Conservation (phyloP, 2,329 filamentous ascomycete genomes). For the Fusarium marasasianum region DNA sequence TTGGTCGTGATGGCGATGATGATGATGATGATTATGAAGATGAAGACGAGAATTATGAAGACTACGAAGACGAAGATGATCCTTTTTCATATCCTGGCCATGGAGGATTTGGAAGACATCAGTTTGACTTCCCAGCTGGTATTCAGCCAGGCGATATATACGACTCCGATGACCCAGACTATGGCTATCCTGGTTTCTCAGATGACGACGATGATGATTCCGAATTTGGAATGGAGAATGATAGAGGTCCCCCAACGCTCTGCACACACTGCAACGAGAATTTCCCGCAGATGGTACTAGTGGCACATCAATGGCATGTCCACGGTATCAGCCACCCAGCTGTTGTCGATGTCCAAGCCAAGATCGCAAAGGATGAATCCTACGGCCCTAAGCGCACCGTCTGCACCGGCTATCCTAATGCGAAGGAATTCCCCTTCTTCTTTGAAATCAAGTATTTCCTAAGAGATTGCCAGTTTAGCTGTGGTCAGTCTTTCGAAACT, state of each 20-base stretch:
- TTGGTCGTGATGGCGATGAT: neutral
- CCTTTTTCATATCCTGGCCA: neutral
- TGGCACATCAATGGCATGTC: neutral
- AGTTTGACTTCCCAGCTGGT: neutral
- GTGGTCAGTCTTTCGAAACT: neutral
- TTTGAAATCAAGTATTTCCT: neutral
- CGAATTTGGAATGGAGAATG: neutral
- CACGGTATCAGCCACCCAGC: neutral
- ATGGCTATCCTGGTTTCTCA: neutral
- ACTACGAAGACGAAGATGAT: neutral
- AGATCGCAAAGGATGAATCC: neutral
- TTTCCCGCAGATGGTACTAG: neutral
- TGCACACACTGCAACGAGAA: neutral
- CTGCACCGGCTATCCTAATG: neutral
- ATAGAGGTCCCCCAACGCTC: neutral
- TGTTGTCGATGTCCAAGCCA: neutral
- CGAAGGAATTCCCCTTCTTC: neutral
- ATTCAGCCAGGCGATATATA: neutral
- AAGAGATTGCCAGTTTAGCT: neutral
- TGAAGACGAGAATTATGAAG: neutral
- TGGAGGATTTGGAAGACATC: neutral
- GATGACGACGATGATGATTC: neutral
- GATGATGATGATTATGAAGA: neutral
- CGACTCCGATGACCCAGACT: neutral
- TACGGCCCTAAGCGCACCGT: neutral